Conservation (phyloP, 768 basidiomycete species). For the Tremella mesenterica region DNA sequence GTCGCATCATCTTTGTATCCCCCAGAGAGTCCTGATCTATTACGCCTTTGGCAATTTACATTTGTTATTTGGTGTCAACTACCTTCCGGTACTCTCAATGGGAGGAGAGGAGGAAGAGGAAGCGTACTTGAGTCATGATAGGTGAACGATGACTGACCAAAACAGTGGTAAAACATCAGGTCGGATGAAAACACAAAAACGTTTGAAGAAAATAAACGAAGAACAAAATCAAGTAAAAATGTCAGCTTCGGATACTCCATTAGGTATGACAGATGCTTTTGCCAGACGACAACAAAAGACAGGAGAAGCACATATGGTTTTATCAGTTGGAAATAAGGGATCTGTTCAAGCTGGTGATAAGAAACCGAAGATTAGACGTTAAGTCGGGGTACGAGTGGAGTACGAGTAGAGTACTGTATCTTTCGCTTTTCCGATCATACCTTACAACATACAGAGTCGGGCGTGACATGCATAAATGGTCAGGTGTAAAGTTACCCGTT, state of each 20-base stretch:
- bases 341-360: constrained; percentile 45
- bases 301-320: constrained; percentile 90
- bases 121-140: too few relatives aligned
- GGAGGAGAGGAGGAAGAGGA: background rate
- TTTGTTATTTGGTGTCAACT: background rate
- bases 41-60: background rate
- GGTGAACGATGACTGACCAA: constrained; percentile 2
- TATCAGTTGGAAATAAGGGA: constrained; percentile 90
- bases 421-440: too few relatives aligned
- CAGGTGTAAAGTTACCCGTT: too few relatives aligned
- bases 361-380: constrained; percentile 2
- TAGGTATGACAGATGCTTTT: constrained; percentile 92
- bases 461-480: too few relatives aligned
- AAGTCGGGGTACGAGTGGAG: too few relatives aligned
- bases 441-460: too few relatives aligned
- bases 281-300: constrained; percentile 85
- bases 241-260: constrained; percentile 88
- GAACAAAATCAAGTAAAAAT: constrained; percentile 90
- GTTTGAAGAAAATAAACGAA: constrained; percentile 92
- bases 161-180: constrained; percentile 78
- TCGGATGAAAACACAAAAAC: constrained; percentile 93
- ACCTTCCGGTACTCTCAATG: background rate
- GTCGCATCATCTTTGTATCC: too few relatives aligned
- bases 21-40: too few relatives aligned
- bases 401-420: too few relatives aligned